Base-by-base conservation (phyloP, 441 rosid species). In the Geranium incanum region DNA sequence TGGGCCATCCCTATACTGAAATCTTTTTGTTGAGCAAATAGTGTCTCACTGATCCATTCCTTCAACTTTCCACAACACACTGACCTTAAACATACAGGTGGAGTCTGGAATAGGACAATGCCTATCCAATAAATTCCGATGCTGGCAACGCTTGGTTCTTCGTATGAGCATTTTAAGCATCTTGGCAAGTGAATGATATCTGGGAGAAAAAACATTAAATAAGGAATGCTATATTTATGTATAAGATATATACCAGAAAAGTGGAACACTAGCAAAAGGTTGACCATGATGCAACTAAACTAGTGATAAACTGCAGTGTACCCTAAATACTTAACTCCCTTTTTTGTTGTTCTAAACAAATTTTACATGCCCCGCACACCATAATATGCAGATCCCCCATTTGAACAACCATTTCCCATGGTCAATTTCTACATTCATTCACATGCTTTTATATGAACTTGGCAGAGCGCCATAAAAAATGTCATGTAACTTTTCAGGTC, bases 101-200 rank as follows among this genome's bases (percentile, higher is more conserved):
- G 73, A 72, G 13, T 76, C 81, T 74, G 83, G 73, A 78, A 73
- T 76, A 72, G 75, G 72, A 70, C 97, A 94, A 68, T 90, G 88
- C 83, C 86, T 90, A 70, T 90, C 84, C 82, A 92, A 83, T 74
- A 94, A 80, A 57, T 75, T 84, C 68, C 69, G 59, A 75, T 86
- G 79, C 33, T 85, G 86, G 82, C 94, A 88, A 57, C 80, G 52
- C 66, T 68, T 78, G 62, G 83, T 68, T 81, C 86, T 85, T 37
- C 78, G 83, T 60, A 92, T 81, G 52, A 94, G 83, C 72, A 45
- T 68, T 87, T 82, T 89, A 41, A 92, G 48, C 76, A 79, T 77
- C 78, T 86, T 84, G 69, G 75, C 76, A 80, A 89, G 81, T 9
- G 81, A 83, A 76, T 84, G 97, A 67, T 81, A 90, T 86, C 99